Conservation (phyloP, 176 grass and related monocot species). For the Secale cereale region DNA sequence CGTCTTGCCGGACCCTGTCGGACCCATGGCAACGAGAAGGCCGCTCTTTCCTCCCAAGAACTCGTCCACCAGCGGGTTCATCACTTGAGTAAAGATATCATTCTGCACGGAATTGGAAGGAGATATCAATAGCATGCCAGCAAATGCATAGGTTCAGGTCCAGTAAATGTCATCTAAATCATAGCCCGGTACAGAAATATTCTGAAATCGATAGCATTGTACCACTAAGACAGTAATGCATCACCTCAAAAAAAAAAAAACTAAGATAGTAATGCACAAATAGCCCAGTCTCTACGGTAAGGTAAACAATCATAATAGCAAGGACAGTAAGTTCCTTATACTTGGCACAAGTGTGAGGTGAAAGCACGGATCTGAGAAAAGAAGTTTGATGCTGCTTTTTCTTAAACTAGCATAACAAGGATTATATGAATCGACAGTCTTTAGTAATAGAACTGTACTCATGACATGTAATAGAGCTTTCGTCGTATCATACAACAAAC, state of each 20-base stretch:
- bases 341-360: no score
- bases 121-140: background rate
- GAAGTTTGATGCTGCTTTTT: background rate
- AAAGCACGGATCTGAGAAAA: background rate
- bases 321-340: no score
- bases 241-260: no score
- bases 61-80: slow-evolving; percentile 66
- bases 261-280: background rate
- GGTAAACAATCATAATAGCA: no score
- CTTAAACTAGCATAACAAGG: background rate
- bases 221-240: background rate
- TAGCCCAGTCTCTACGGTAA: no score
- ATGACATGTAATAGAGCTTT: background rate
- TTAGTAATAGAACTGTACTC: background rate
- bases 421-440: background rate
- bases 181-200: background rate
- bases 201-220: background rate
- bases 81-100: slow-evolving; percentile 64
- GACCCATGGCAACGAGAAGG: slow-evolving; percentile 76
- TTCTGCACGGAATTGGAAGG: slow-evolving; percentile 30
- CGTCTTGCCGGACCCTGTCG: slow-evolving; percentile 86
- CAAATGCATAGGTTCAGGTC: background rate
- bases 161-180: background rate
- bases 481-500: background rate
- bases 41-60: slow-evolving; percentile 73